Evolutionary conservation across 1,284 basidiomycete species (phyloP).

Genomic region (Gomphus sp.): DNA sequence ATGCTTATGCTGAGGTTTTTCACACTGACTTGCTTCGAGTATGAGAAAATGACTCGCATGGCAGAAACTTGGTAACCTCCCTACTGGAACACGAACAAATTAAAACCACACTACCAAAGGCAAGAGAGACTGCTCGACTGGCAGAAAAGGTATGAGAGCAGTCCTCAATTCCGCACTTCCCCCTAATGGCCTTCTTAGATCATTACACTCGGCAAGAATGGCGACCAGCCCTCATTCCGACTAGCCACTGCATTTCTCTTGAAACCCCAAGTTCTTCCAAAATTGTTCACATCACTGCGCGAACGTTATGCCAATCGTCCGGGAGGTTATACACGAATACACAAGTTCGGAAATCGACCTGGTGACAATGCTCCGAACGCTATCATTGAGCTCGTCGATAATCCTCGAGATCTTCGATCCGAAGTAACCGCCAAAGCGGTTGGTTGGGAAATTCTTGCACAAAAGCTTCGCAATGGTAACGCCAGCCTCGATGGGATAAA

Average conservation of each 20-base stretch:
- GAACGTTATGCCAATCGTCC: conserved; percentile 75
- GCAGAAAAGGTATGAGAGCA: conserved; percentile 75
- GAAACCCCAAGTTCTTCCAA: conserved; percentile 60
- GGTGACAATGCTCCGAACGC: conserved; percentile 95
- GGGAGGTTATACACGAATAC: conserved; percentile 94
- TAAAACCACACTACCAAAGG: conserved; percentile 94
- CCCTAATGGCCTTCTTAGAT: conserved; percentile 40
- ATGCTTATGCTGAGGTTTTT: conserved; percentile 78
- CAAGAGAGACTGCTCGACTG: conserved; percentile 82
- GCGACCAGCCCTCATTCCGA: conserved; percentile 52
- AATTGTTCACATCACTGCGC: conserved; percentile 77
- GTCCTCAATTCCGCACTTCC: not conserved
- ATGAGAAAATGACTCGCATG: not conserved
- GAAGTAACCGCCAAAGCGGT: conserved; percentile 80
- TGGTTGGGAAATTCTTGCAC: conserved; percentile 61
- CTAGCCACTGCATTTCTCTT: conserved; percentile 72
- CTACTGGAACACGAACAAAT: conserved; percentile 95
- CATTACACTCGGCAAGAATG: conserved; percentile 83
- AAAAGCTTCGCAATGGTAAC: conserved; percentile 2
- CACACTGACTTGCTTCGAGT: not conserved
- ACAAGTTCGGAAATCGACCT: conserved; percentile 78
- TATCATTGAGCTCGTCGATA: conserved; percentile 91
- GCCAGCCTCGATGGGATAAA: not conserved
- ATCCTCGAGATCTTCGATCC: conserved; percentile 80
- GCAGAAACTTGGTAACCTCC: conserved; percentile 90